phyloP scores from a whole-genome alignment of 1,284 basidiomycete species.

The Coniferiporia weirii region DNA sequence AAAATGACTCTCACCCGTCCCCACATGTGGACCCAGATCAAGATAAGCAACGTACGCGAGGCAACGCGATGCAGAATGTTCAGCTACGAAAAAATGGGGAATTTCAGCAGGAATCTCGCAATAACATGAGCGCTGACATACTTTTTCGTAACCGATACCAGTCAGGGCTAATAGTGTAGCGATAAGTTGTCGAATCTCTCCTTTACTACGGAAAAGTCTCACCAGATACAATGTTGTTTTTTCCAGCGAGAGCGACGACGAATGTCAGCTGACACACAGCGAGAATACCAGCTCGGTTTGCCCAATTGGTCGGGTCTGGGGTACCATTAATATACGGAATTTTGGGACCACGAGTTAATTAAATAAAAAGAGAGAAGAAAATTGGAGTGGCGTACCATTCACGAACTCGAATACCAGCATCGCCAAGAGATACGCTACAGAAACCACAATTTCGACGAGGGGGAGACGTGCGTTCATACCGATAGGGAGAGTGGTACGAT shows the following conservation, averaged over 20 bases:
- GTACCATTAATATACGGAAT: background rate
- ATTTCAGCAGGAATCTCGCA: background rate
- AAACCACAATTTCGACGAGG: slow-evolving; percentile 4
- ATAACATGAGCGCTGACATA: slow-evolving; percentile 15
- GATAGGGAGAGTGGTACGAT: slow-evolving; percentile 1
- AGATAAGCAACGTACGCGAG: slow-evolving; percentile 29
- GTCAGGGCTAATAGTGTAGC: slow-evolving; percentile 33
- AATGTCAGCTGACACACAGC: slow-evolving; percentile 39
- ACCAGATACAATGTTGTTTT: slow-evolving; percentile 44
- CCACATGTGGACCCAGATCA: slow-evolving; percentile 31
- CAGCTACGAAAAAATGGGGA: slow-evolving; percentile 20
- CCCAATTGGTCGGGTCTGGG: slow-evolving; percentile 4
- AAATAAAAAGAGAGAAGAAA: background rate
- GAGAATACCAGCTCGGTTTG: slow-evolving; percentile 34
- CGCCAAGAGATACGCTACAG: slow-evolving; percentile 1
- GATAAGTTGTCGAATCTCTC: too few species aligned
- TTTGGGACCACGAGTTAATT: background rate
- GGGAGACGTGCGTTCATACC: background rate
- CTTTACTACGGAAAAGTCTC: background rate
- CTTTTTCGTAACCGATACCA: slow-evolving; percentile 42
- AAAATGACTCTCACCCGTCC: slow-evolving; percentile 24
- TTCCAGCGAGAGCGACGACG: slow-evolving; percentile 40
- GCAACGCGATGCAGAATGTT: slow-evolving; percentile 34
- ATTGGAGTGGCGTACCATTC: slow-evolving; percentile 2
- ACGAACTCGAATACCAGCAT: slow-evolving; percentile 8